phyloP scores from a whole-genome alignment of 129 eudicot species.

The Artemisia argyi region DNA sequence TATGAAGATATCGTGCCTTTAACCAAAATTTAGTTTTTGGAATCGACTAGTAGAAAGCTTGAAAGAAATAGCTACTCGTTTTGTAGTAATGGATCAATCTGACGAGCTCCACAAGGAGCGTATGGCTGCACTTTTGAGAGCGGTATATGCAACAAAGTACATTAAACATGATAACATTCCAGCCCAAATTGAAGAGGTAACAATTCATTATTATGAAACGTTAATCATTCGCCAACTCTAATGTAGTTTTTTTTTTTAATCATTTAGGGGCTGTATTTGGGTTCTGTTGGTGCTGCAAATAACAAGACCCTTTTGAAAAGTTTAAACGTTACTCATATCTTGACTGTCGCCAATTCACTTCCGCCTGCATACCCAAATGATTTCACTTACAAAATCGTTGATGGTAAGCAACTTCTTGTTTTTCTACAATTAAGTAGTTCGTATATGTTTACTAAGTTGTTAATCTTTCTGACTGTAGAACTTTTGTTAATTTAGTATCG shows the following conservation, averaged over 20 bases:
- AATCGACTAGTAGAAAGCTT: constrained; percentile 2
- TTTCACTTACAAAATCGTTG: constrained; percentile 60
- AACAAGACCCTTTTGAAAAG: constrained; percentile 63
- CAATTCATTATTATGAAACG: background rate
- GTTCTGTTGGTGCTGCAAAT: constrained; percentile 85
- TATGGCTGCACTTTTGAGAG: constrained; percentile 47
- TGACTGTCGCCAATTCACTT: constrained; percentile 60
- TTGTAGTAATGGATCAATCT: constrained; percentile 42
- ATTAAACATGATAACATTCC: constrained; percentile 57
- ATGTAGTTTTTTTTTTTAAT: background rate
- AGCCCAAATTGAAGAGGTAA: constrained; percentile 85
- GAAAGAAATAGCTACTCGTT: background rate
- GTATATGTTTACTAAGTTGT: background rate
- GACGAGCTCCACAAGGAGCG: constrained; percentile 46
- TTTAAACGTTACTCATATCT: constrained; percentile 70
- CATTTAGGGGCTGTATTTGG: constrained; percentile 74
- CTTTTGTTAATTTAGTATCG: constrained; percentile 45
- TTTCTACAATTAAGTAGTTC: background rate
- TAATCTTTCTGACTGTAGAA: background rate
- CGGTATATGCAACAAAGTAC: constrained; percentile 42
- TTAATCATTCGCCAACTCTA: background rate
- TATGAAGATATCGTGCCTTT: constrained; percentile 1
- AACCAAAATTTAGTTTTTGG: constrained; percentile 1
- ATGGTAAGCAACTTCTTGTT: constrained; percentile 33
- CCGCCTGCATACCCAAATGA: constrained; percentile 60